A percentile compares a stretch with the other conserved stretches of the same genome.
Evolutionary conservation across 805 yeast species (phyloP).

Genomic region (Candida montana): DNA sequence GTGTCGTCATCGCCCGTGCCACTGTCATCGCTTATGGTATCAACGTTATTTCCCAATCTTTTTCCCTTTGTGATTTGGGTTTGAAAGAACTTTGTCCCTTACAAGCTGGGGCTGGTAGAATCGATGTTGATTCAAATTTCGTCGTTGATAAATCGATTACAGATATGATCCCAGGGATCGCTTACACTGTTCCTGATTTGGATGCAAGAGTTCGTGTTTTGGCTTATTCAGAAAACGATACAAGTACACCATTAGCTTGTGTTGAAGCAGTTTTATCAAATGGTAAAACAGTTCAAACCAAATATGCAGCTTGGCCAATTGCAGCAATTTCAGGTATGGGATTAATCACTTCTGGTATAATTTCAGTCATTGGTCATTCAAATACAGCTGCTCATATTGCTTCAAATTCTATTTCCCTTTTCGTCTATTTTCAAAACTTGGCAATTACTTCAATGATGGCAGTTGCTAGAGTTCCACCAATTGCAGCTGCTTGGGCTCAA

Average conservation of each 20-base stretch:
- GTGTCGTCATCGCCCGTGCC: conserved; percentile 61
- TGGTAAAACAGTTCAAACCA: conserved; percentile 92
- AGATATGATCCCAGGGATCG: conserved; percentile 67
- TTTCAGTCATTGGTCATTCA: conserved; percentile 81
- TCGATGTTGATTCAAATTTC: conserved; percentile 58
- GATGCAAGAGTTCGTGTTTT: conserved; percentile 85
- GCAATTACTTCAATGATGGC: conserved; percentile 81
- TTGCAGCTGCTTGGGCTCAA: conserved; percentile 88
- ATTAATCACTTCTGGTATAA: conserved; percentile 72
- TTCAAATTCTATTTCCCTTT: conserved; percentile 79
- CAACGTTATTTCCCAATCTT: conserved; percentile 44
- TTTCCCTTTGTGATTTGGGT: conserved; percentile 61
- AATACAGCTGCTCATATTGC: conserved; percentile 85
- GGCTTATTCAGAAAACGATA: conserved; percentile 48
- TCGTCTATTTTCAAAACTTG: conserved; percentile 83
- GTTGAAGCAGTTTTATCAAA: conserved; percentile 82
- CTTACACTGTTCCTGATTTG: conserved; percentile 87
- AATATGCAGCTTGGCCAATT: conserved; percentile 90
- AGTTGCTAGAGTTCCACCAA: conserved; percentile 84
- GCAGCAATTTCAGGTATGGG: conserved; percentile 89
- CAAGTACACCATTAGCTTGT: conserved; percentile 67
- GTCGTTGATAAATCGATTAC: conserved; percentile 36
- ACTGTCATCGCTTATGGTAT: conserved; percentile 79
- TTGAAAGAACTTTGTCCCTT: conserved; percentile 73
- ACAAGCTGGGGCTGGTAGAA: conserved; percentile 79